Conservation (phyloP, 805 yeast species). For the Yarrowia osloensis region DNA sequence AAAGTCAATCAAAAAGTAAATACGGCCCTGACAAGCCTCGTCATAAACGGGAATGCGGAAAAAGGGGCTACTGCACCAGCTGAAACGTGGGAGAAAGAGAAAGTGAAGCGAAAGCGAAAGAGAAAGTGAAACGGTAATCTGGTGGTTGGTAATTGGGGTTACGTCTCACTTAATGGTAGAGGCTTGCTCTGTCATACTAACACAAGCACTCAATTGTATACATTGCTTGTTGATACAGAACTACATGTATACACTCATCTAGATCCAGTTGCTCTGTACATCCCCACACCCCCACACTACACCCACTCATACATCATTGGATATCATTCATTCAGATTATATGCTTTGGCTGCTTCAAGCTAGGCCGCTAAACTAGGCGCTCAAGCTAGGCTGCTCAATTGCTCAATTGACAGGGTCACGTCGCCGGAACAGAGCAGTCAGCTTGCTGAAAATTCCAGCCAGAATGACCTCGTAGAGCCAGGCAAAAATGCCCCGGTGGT, state of each 20-base stretch:
- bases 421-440: background rate
- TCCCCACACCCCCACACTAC: background rate
- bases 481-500: conserved; percentile 2
- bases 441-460: conserved; percentile 8
- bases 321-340: background rate
- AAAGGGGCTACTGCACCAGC: background rate
- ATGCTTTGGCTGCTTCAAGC: background rate
- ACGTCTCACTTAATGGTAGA: too few species aligned
- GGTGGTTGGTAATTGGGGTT: too few species aligned
- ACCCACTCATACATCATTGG: background rate
- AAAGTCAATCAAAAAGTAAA: background rate
- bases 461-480: conserved; percentile 14
- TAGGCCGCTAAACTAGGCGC: too few species aligned
- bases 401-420: background rate
- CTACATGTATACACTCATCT: too few species aligned
- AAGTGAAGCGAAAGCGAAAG: too few species aligned
- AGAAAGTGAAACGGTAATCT: too few species aligned
- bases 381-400: background rate
- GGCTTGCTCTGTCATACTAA: too few species aligned
- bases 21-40: background rate
- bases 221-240: too few species aligned
- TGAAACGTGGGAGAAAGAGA: too few species aligned
- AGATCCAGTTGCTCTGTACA: background rate
- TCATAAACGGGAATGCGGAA: background rate
- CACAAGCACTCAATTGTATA: too few species aligned